Base-by-base conservation (phyloP, 176 grass and related monocot species). In the Zoysia pacifica region DNA sequence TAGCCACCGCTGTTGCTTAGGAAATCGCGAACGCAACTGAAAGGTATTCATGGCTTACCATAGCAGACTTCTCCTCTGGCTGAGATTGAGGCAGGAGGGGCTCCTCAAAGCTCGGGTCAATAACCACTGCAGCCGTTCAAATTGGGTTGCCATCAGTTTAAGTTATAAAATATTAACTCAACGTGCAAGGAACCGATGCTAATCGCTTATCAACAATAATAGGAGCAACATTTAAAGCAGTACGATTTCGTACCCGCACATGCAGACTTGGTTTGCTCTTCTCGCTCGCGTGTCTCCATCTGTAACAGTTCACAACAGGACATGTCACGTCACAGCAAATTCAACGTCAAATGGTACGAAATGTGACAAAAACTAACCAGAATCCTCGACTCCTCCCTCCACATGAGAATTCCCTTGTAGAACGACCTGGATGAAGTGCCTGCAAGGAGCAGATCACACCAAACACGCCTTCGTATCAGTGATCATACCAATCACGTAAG, bases 381-480 rank as follows among this genome's bases (percentile, higher is more conserved):
- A 40, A 93, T 82, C 81, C 90, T 85, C 9, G 93, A 75, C 86
- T 99, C 97, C 55, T 99, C 86, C 73, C 40, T 99, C 93, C 97
- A 99, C 97, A 99, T 99, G 67, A 89, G 78, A 67, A 96, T 87
- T 5, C 86, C 97, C 62, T 86, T 99, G 86, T 89, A 99, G 73
- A 99, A 96, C 0, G 97, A 99, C 49, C 97, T 84, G 13, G 84
- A 96, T 15, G 97, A 99, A 73, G 97, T 99, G 2, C 97, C 97
- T 99, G 79, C 72, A 83, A 58, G 15, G 35, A 65, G 70, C 75
- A 16, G 58, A 54, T 15, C 71, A 75, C 48, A 69, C 52, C 28
- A 28, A 28, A 28, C 28, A 28, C 28, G 28, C 28, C 9, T 55
- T 62, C 46, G 70, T 16, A 9, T 76, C 43, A 74, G 70, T 47